Base-by-base conservation (phyloP, 2,329 filamentous ascomycete species). In the Penicillium sp. region DNA sequence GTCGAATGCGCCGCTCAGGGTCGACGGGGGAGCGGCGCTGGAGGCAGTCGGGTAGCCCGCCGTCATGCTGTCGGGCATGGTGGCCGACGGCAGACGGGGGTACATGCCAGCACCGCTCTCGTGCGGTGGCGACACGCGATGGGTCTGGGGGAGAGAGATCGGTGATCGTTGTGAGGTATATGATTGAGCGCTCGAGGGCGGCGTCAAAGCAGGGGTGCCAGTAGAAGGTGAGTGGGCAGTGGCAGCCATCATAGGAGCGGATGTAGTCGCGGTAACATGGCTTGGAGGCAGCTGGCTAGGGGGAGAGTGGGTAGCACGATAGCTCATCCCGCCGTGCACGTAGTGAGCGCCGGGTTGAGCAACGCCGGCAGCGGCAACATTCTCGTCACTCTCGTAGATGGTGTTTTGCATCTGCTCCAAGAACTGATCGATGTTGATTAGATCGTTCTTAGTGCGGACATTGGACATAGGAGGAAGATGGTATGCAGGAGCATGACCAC, bases 361-460 rank as follows among this genome's bases (percentile, higher is more conserved):
- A 59, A 96, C 86, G 59, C 91, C 90, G 45, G 90, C 89, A 12
- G 87, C 87, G 2, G 91, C 91, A 35, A 92, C 89, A 53, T 92
- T 89, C 69, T 88, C 91, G 57, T 92, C 88, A 75, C 89, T 96
- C 79, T 98, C 95, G 74, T 98, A 98, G 51, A 98, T 92, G 48
- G 94, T 97, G 65, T 90, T 88, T 78, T 97, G 93, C 83, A 98
- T 94, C 78, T 97, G 92, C 78, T 96, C 92, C 57, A 99, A 86
- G 75, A 98, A 91, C 72, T 92, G 90, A 75, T 98, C 95, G 71
- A 98, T 93, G 75, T 96, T 92, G 74, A 96, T 82, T 45, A 99
- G 83, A 74, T 99, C 95, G 75, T 88, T 92, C 84, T 98, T 96
- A 51, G 93, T 97, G 72, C 94, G 88, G 57, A 96, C 84, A 70